A percentile compares a stretch with the other conserved stretches of the same genome.
Evolutionary conservation across 352 stramenopile genomes (phyloP).

Genomic region (Globisporangium middletonii): DNA sequence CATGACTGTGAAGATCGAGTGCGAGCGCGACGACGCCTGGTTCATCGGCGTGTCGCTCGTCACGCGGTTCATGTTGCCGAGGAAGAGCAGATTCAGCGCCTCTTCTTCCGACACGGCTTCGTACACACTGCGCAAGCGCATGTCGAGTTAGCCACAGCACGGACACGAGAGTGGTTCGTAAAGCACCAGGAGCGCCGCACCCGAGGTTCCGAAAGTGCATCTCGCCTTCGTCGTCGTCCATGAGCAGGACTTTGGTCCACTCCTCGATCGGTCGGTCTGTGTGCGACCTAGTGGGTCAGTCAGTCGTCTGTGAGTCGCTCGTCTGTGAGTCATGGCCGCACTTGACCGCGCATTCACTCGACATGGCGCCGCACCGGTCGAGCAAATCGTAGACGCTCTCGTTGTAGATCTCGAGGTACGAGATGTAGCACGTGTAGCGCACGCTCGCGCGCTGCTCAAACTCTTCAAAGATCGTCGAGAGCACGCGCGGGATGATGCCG

Average conservation of each 20-base stretch:
- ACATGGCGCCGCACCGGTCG: slow-evolving; percentile 23
- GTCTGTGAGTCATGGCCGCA: background rate
- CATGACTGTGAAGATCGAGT: slow-evolving; percentile 96
- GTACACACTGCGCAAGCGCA: slow-evolving; percentile 40
- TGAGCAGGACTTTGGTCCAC: slow-evolving; percentile 73
- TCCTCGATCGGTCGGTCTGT: slow-evolving; percentile 70
- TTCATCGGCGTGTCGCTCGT: slow-evolving; percentile 97
- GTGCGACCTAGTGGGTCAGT: slow-evolving; percentile 33
- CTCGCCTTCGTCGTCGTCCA: slow-evolving; percentile 74
- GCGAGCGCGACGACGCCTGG: slow-evolving; percentile 90
- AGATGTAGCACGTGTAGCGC: slow-evolving; percentile 88
- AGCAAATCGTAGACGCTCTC: slow-evolving; percentile 94
- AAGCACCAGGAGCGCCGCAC: slow-evolving; percentile 9
- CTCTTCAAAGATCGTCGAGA: slow-evolving; percentile 91
- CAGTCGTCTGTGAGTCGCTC: background rate
- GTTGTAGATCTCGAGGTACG: slow-evolving; percentile 97
- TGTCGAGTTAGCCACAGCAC: background rate
- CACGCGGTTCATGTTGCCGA: slow-evolving; percentile 95
- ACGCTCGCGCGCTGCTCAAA: slow-evolving; percentile 53
- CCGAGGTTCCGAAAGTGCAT: slow-evolving; percentile 79
- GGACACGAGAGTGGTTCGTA: background rate
- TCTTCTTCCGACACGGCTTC: slow-evolving; percentile 88
- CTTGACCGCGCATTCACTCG: background rate
- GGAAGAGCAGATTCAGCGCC: slow-evolving; percentile 93
- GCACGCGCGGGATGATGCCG: slow-evolving; percentile 92